Evolutionary conservation across 2,329 filamentous ascomycete genomes (phyloP).

Genomic region (Pestalotiopsis sp.): DNA sequence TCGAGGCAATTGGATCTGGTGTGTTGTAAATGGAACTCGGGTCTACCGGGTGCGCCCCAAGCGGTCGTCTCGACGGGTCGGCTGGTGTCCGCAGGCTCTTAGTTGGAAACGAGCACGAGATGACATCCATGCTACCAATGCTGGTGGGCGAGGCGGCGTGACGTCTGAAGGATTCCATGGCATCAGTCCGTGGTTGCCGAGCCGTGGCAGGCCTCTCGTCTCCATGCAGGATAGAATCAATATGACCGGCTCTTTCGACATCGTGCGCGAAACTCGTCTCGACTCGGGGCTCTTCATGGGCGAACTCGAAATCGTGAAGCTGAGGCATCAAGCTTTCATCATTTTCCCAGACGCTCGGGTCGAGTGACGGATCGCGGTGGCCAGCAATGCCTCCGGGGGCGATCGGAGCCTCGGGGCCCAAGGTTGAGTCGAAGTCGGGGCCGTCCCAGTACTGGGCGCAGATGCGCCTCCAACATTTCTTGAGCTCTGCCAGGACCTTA

Average conservation of each 20-base stretch:
- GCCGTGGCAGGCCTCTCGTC: conserved; percentile 52
- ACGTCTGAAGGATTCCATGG: background rate
- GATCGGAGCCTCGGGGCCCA: conserved; percentile 68
- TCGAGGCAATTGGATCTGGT: conserved; percentile 56
- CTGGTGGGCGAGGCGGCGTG: conserved; percentile 52
- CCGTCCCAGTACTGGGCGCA: conserved; percentile 90
- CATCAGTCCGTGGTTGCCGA: conserved; percentile 31
- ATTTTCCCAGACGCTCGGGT: conserved; percentile 57
- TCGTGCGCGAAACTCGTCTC: conserved; percentile 49
- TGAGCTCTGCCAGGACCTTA: conserved; percentile 91
- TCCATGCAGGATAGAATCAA: conserved; percentile 47
- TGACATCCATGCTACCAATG: conserved; percentile 60
- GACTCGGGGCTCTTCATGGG: conserved; percentile 26
- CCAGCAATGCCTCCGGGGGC: conserved; percentile 75
- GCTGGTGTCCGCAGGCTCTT: conserved; percentile 48
- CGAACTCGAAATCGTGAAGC: conserved; percentile 42
- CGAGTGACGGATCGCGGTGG: conserved; percentile 56
- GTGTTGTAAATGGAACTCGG: conserved; percentile 50
- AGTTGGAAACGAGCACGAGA: conserved; percentile 66
- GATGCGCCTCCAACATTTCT: conserved; percentile 94
- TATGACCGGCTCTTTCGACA: conserved; percentile 47
- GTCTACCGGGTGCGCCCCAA: conserved; percentile 60
- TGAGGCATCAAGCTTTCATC: conserved; percentile 47
- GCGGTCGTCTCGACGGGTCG: conserved; percentile 41
- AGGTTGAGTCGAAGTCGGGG: conserved; percentile 63